Base-by-base conservation (phyloP, 768 basidiomycete genomes). In the Termitomyces sp. region DNA sequence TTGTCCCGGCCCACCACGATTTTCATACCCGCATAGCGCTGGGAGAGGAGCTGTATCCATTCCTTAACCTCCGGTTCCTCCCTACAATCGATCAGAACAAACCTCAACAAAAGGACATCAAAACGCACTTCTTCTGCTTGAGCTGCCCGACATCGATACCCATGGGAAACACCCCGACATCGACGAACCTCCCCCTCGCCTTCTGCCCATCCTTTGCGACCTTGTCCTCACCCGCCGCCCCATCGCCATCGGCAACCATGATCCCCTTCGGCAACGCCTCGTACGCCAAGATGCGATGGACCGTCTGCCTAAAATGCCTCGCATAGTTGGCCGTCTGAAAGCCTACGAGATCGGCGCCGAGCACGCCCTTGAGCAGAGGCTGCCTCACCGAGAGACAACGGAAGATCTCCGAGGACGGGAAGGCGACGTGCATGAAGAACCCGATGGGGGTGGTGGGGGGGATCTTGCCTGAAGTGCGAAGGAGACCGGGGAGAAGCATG, bases 391-490 rank as follows among this genome's bases (percentile, higher is more conserved):
- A 86, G 31, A 98, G 77, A 71, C 94, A 96, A 8, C 95, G 81
- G 80, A 97, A 97, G 63, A 97, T 95, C 72, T 98, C 96, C 27
- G 91, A 93, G 42, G 86, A 89, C 3, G 95, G 96, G 75, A 97
- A 98, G 2, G 96, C 92, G 56, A 95, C 94, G 68, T 98, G 96
- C 73, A 97, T 83, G 80, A 98, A 98, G 82, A 98, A 97, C 2
- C 90, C 92, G 63, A 93, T 90, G 36, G 86, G 83, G 0, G 85
- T 83, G 20, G 78, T 76, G 1, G 74, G 67, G 3, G 68, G 86
- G 69, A 70, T 92, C 68, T 66, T 79, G 55, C 69, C 77, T 24
- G 72, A 79, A 61, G 85, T 79, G 50, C 95, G 87, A 29, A 98
- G 81, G 72, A 98, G 85, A 43, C 82, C 79, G 1, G 96, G 96